A percentile compares a stretch with the other conserved stretches of the same genome.
Conservation (phyloP, 495 filamentous ascomycete species). For the Tricharina praecox region DNA sequence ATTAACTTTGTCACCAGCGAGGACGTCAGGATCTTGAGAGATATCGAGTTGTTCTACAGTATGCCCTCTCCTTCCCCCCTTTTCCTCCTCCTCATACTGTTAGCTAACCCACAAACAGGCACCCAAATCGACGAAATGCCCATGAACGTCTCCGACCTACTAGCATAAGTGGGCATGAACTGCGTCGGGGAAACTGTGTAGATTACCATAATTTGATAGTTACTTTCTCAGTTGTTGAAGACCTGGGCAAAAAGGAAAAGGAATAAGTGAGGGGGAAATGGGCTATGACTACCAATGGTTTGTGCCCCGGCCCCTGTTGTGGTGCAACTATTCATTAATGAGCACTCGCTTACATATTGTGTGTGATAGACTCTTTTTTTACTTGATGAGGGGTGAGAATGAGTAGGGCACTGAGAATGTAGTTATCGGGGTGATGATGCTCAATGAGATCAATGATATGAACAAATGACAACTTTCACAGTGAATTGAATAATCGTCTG, state of each 20-base stretch:
- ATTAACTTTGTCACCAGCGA: constrained; percentile 99
- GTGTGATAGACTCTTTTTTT: not conserved
- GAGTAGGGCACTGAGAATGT: too few relatives aligned
- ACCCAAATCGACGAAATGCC: constrained; percentile 74
- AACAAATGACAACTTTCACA: too few relatives aligned
- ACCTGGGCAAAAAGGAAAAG: not conserved
- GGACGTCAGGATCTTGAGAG: constrained; percentile 97
- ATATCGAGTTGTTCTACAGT: constrained; percentile 54
- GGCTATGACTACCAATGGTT: not conserved
- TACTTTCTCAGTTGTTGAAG: too few relatives aligned
- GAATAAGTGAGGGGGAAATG: not conserved
- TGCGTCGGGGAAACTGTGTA: not conserved
- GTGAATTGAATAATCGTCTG: too few relatives aligned
- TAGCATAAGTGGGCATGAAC: not conserved
- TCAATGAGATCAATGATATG: too few relatives aligned
- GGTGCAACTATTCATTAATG: too few relatives aligned
- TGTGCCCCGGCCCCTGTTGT: too few relatives aligned
- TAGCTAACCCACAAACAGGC: constrained; percentile 45
- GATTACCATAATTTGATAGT: not conserved
- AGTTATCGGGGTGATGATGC: too few relatives aligned
- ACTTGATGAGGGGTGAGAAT: not conserved
- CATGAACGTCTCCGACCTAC: constrained; percentile 29
- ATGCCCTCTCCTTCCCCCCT: not conserved
- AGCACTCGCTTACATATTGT: too few relatives aligned
- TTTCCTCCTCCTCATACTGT: not conserved